Evolutionary conservation across 306 rosid genomes (phyloP), one percentile per base, ranked within the genome.

Genomic region (Quercus engelmannii): DNA sequence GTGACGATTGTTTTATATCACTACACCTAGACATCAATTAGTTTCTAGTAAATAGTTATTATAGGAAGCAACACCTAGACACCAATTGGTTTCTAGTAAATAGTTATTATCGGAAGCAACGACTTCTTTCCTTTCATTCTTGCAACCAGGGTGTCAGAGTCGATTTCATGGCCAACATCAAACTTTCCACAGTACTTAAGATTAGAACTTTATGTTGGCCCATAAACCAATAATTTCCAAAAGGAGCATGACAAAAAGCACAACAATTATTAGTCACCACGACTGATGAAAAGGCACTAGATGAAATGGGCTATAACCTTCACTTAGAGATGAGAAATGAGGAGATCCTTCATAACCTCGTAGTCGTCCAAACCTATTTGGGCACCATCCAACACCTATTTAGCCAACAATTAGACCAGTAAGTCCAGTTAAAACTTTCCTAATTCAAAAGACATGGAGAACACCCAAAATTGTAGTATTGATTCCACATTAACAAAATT

Each of bases 291-390:
- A 26, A 49, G 52, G 55, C 13, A 4, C 26, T 52, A 80, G 30
- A 59, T 21, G 23, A 59, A 3, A 59, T 59, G 65, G 23, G 43
- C 74, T 41, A 8, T 2, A 41, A 41, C 46, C 97, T 49, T 89
- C 99, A 78, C 89, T 89, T 81, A 89, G 92, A 33, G 90, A 80
- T 59, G 98, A 85, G 80, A 93, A 84, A 54, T 87, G 84, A 76
- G 96, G 92, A 86, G 82, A 86, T 93, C 93, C 89, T 85, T 93
- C 88, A 93, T 87, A 76, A 85, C 41, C 76, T 93, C 92, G 49
- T 87, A 93, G 75, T 95, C 96, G 69, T 90, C 98, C 58, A 64
- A 84, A 14, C 85, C 80, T 78, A 95, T 79, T 71, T 87, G 88
- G 20, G 88, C 85, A 74, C 96, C 93, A 80, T 81, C 90, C 83